Evolutionary conservation across 1,284 basidiomycete genomes (phyloP), one percentile per base, ranked within the genome.

Genomic region (Trichosporon faecale): DNA sequence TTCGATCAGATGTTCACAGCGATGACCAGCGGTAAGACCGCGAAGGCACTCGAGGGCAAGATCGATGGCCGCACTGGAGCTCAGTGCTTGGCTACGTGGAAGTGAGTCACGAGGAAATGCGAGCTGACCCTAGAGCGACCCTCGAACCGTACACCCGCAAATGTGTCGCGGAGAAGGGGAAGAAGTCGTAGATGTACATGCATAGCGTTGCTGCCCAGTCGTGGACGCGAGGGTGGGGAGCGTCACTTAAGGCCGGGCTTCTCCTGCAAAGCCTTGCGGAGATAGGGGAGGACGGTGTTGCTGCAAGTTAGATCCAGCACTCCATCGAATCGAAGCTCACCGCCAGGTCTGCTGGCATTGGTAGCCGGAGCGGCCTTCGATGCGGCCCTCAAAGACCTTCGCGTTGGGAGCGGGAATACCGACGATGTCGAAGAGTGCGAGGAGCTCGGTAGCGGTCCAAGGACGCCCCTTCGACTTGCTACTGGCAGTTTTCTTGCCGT

Each of bases 331-430:
- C 18, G 55, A 69, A 52, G 21, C 67, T 55, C 64, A 73, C 70
- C 63, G 60, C 72, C 72, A 73, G 8, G 70, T 68, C 60, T 67
- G 46, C 21, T 66, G 31, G 37, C 66, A 67, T 33, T 69, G 68
- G n/a, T 66, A 21, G 0, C 68, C 68, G 9, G 66, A 70, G 4
- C 70, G 68, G 3, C 68, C 66, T 8, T 29, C 55, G 21, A 73
- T 57, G 16, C 66, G 64, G 31, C 68, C 70, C 25, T 72, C 70
- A 33, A 68, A 73, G 29, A 11, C 63, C 18, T 49, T 65, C 3
- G 55, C 23, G 35, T 27, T 29, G n/a, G 66, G 35, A 0, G 61
- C 61, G 11, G 40, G 37, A 27, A 23, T 29, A 27, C 65, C 46
- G 23, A 55, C 66, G 18, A 64, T 55, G 16, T 61, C 60, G 61